Conservation (phyloP, 1,284 basidiomycete genomes). For the Cystobasidium slooffiae region DNA sequence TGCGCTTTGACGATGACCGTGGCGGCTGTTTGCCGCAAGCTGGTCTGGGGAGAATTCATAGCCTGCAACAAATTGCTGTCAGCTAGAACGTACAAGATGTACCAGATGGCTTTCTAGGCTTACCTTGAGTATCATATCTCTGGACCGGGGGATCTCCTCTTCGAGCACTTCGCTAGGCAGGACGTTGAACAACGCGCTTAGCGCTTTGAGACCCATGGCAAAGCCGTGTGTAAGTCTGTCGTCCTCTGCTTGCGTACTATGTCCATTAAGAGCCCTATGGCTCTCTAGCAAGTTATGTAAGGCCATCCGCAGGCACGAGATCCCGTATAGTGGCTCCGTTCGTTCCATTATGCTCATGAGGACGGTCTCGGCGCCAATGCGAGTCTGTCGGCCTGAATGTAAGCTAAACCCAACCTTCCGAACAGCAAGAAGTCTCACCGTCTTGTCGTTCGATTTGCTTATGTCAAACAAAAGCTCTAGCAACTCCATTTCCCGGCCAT, state of each 20-base stretch:
- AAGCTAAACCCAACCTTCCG: background rate
- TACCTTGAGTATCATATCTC: conserved; percentile 46
- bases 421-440: background rate
- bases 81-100: background rate
- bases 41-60: conserved; percentile 40
- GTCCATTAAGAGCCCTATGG: too few relatives aligned
- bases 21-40: conserved; percentile 46
- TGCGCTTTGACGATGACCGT: conserved; percentile 46
- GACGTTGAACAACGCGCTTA: conserved; percentile 20
- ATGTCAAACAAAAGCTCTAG: conserved; percentile 33
- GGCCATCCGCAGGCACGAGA: conserved; percentile 31
- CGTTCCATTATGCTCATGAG: conserved; percentile 13
- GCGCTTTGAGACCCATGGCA: conserved; percentile 5
- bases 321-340: conserved; percentile 43
- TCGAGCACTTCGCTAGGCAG: conserved; percentile 47
- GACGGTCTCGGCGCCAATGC: conserved; percentile 30
- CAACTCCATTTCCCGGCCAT: conserved; percentile 35
- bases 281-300: conserved; percentile 20
- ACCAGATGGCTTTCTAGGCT: background rate
- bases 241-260: background rate
- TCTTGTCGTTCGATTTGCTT: conserved; percentile 4
- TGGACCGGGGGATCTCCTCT: conserved; percentile 46
- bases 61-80: conserved; percentile 31
- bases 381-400: conserved; percentile 2
- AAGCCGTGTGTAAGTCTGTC: conserved; percentile 12